Evolutionary conservation across 108 stramenopile genomes (phyloP).

Genomic region (Conticribra guillardii): DNA sequence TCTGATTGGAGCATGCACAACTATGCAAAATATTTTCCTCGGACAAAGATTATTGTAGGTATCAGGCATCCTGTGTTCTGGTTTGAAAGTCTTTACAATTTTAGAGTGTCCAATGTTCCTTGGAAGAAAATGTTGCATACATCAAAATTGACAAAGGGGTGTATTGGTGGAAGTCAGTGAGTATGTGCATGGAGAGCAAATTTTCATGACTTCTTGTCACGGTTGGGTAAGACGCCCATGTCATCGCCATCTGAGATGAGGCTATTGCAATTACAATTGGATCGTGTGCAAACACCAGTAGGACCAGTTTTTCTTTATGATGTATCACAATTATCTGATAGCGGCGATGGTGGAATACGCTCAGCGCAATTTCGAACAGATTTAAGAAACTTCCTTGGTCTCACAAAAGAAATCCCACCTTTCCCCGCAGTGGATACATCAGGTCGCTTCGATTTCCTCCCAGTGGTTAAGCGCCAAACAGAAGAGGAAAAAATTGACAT

Average conservation of each 20-base stretch:
- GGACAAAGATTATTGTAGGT: constrained; percentile 46
- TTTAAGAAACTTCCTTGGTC: constrained; percentile 20
- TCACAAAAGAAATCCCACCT: constrained; percentile 18
- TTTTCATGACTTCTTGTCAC: constrained; percentile 17
- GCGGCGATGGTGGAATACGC: constrained; percentile 4
- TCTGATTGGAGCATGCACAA: constrained; percentile 18
- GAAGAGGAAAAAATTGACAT: constrained; percentile 16
- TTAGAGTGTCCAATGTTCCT: constrained; percentile 34
- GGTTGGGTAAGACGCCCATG: constrained; percentile 17
- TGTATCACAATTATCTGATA: constrained; percentile 40
- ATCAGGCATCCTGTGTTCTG: constrained; percentile 49
- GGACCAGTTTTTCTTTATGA: constrained; percentile 56
- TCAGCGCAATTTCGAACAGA: constrained; percentile 15
- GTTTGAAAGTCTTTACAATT: constrained; percentile 54
- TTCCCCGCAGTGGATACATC: constrained; percentile 14
- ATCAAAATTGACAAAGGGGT: constrained; percentile 15
- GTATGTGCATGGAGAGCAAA: constrained; percentile 27
- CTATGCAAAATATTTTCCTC: constrained; percentile 42
- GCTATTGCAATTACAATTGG: constrained; percentile 6
- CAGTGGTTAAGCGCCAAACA: constrained; percentile 3
- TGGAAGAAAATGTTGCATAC: constrained; percentile 29
- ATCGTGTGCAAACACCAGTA: constrained; percentile 10
- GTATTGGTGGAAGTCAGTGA: constrained; percentile 11
- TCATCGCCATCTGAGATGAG: neutral
- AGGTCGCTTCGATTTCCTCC: constrained; percentile 7